Evolutionary conservation across 2,329 filamentous ascomycete species (phyloP).

Genomic region (Colletotrichum lindemuthianum): DNA sequence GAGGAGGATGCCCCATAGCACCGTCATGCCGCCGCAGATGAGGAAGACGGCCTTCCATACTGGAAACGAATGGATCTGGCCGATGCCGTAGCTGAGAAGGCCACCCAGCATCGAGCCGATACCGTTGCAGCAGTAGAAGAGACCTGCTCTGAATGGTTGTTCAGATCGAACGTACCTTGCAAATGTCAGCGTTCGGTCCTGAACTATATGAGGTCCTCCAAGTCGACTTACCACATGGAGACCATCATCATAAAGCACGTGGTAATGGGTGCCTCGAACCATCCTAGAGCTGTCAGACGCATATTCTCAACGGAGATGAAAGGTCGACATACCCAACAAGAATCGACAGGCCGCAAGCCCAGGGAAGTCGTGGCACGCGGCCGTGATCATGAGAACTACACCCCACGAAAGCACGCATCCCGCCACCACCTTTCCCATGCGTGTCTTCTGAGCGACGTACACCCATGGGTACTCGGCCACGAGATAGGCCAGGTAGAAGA

Average conservation of each 20-base stretch:
- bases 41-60: conserved; percentile 69
- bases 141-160: conserved; percentile 57
- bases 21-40: conserved; percentile 66
- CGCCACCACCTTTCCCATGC: conserved; percentile 47
- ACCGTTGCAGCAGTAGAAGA: conserved; percentile 56
- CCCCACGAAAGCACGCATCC: conserved; percentile 49
- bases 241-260: conserved; percentile 62
- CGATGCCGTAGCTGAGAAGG: conserved; percentile 67
- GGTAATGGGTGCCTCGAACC: conserved; percentile 59
- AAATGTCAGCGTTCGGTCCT: neutral
- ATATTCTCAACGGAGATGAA: neutral
- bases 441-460: conserved; percentile 47
- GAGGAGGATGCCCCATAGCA: conserved; percentile 64
- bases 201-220: rapidly evolving
- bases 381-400: conserved; percentile 53
- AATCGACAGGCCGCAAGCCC: conserved; percentile 56
- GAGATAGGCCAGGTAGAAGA: conserved; percentile 64
- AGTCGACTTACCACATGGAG: conserved; percentile 52
- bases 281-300: conserved; percentile 45
- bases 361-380: conserved; percentile 52
- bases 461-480: conserved; percentile 52
- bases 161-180: conserved; percentile 53
- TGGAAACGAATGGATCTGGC: conserved; percentile 63
- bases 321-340: conserved; percentile 37
- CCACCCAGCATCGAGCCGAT: conserved; percentile 71